Base-by-base conservation (phyloP, 2,329 filamentous ascomycete genomes). In the Cylindrodendrum hubeiense region DNA sequence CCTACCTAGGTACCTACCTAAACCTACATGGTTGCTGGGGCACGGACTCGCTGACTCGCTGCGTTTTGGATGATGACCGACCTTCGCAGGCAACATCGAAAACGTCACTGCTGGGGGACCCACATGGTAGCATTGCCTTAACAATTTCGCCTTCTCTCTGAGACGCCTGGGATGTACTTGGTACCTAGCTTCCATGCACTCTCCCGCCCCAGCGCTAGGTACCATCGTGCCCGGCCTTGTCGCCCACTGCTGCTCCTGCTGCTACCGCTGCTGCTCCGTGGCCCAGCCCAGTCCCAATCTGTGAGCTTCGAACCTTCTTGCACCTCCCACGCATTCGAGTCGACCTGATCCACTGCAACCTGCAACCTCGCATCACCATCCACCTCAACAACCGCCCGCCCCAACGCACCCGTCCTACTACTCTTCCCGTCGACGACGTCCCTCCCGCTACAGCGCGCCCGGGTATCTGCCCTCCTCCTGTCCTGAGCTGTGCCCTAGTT, bases 231-330 rank as follows among this genome's bases (percentile, higher is more conserved):
- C 41, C 46, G 15, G 46, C 47, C 34, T 43, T 63, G 47, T 63
- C 43, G 34, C 58, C 52, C 37, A 39, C 37, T 33, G 58, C 37
- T 26, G 47, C 52, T 61, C 19, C 44, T 57, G 55, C 43, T 64
- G 55, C 55, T 64, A 64, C 54, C 17, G 39, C 54, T 63, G 60
- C 43, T 68, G 53, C 57, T 66, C 64, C 64, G 66, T 66, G 69
- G 52, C 67, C 65, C 67, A 62, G 64, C 49, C 58, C 46, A 33
- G 22, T 52, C 62, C 70, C 67, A 70, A 72, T 73, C 69, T 74
- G 71, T 65, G 73, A 76, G 75, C 76, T 77, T 65, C 74, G 70
- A 76, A 73, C 75, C 73, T 78, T 75, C 70, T 71, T 73, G 75
- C 71, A 74, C 72, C 71, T 71, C 68, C 70, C 69, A 70, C 69